Evolutionary conservation across 345 rosid species (phyloP).

Genomic region (Trapa bicornis): DNA sequence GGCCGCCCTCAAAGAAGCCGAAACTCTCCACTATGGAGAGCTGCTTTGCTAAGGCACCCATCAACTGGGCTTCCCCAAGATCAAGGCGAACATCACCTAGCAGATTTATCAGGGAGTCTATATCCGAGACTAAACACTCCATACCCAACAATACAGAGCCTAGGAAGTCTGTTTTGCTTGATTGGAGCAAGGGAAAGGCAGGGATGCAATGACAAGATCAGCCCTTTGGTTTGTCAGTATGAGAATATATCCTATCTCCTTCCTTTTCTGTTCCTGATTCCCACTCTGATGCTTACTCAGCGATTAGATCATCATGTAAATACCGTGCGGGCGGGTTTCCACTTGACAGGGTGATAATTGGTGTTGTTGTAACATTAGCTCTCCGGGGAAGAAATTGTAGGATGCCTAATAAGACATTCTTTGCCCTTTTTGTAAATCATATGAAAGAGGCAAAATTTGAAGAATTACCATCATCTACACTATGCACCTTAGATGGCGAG

Average conservation of each 20-base stretch:
- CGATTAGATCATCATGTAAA: neutral
- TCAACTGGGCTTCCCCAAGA: constrained; percentile 30
- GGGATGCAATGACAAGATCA: constrained; percentile 12
- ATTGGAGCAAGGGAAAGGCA: constrained; percentile 23
- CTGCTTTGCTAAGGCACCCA: constrained; percentile 21
- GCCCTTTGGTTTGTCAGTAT: neutral
- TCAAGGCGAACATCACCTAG: constrained; percentile 56
- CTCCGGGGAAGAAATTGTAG: neutral
- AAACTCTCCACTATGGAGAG: constrained; percentile 38
- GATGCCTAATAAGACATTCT: neutral
- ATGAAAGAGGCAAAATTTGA: neutral
- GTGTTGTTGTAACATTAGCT: neutral
- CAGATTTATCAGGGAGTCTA: constrained; percentile 20
- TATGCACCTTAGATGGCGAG: too few relatives aligned
- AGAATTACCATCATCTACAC: neutral
- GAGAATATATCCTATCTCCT: neutral
- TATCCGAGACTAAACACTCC: constrained; percentile 27
- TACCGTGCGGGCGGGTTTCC: neutral
- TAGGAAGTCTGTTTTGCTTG: constrained; percentile 22
- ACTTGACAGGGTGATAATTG: neutral
- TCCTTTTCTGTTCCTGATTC: neutral
- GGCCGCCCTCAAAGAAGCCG: constrained; percentile 41
- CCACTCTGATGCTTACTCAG: neutral
- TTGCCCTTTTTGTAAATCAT: neutral
- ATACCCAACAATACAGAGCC: constrained; percentile 28